Conservation (phyloP, 306 rosid genomes). For the Oxytropis ochrocephala region DNA sequence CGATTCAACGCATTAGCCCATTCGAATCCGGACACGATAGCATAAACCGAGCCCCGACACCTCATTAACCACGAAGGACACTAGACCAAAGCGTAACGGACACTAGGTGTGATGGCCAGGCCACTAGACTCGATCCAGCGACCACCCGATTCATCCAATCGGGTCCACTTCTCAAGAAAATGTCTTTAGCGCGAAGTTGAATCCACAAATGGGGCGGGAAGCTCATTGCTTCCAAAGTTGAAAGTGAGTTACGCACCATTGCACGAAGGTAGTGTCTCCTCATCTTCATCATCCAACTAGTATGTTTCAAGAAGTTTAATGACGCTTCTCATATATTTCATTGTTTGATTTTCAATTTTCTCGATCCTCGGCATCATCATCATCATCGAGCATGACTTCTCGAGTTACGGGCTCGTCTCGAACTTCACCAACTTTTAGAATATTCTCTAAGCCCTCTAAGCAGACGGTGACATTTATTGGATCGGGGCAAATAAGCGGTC, state of each 20-base stretch:
- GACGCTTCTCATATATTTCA: conserved; percentile 76
- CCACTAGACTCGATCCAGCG: conserved; percentile 32
- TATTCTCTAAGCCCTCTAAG: conserved; percentile 73
- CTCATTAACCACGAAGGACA: conserved; percentile 45
- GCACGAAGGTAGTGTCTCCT: conserved; percentile 47
- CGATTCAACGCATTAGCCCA: conserved; percentile 24
- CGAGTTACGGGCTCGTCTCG: conserved; percentile 42
- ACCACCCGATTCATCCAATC: conserved; percentile 26
- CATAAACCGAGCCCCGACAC: conserved; percentile 37
- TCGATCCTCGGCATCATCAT: conserved; percentile 85
- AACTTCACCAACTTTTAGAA: conserved; percentile 71
- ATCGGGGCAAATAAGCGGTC: conserved; percentile 83
- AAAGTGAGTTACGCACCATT: conserved; percentile 45
- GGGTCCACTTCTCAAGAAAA: conserved; percentile 18
- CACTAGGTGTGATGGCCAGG: conserved; percentile 49
- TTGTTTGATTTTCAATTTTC: conserved; percentile 79
- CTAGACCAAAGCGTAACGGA: conserved; percentile 56
- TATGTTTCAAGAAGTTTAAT: conserved; percentile 73
- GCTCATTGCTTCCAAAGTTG: conserved; percentile 52
- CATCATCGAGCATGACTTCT: conserved; percentile 62
- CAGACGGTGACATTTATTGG: conserved; percentile 66
- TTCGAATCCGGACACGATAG: conserved; percentile 29
- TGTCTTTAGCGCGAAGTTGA: conserved; percentile 62
- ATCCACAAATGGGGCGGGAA: conserved; percentile 70
- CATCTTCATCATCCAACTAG: conserved; percentile 74